Percentiles rank a stretch among this genome's conserved stretches.
Evolutionary conservation across 345 rosid genomes (phyloP).

Genomic region (Eucalyptus polyanthemos): DNA sequence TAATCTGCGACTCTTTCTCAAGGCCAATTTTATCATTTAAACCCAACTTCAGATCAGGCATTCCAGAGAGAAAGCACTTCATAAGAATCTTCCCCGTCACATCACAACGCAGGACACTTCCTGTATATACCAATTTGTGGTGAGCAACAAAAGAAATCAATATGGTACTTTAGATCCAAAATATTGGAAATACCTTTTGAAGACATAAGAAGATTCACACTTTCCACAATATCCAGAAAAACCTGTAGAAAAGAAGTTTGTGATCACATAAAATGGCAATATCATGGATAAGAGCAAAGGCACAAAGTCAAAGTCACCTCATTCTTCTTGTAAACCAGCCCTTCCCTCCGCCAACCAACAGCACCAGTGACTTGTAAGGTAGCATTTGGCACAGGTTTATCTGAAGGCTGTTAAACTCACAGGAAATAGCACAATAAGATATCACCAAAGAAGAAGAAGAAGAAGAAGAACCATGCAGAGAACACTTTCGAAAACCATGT

Average conservation of each 20-base stretch:
- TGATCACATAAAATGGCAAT: background rate
- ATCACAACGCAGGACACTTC: conserved; percentile 92
- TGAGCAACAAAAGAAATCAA: background rate
- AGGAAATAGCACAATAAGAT: background rate
- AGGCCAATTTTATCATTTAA: conserved; percentile 99
- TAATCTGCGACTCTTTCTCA: conserved; percentile 94
- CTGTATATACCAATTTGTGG: conserved; percentile 23
- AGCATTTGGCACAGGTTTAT: conserved; percentile 95
- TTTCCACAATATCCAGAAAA: conserved; percentile 96
- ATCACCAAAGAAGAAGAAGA: background rate
- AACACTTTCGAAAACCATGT: background rate
- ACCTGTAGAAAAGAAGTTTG: conserved; percentile 38
- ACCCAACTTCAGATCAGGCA: conserved; percentile 99
- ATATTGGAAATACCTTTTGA: conserved; percentile 58
- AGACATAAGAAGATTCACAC: conserved; percentile 97
- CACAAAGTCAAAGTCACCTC: conserved; percentile 40
- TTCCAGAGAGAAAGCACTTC: conserved; percentile 99
- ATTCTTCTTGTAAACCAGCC: conserved; percentile 90
- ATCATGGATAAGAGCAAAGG: background rate
- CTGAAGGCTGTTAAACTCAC: conserved; percentile 41
- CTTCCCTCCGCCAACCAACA: conserved; percentile 99
- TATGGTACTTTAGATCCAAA: background rate
- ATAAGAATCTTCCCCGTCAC: conserved; percentile 94
- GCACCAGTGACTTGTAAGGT: conserved; percentile 99
- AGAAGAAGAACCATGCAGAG: background rate